Conservation (phyloP, 1,139 yeast species). For the Sugiyamaella xylanicola region DNA sequence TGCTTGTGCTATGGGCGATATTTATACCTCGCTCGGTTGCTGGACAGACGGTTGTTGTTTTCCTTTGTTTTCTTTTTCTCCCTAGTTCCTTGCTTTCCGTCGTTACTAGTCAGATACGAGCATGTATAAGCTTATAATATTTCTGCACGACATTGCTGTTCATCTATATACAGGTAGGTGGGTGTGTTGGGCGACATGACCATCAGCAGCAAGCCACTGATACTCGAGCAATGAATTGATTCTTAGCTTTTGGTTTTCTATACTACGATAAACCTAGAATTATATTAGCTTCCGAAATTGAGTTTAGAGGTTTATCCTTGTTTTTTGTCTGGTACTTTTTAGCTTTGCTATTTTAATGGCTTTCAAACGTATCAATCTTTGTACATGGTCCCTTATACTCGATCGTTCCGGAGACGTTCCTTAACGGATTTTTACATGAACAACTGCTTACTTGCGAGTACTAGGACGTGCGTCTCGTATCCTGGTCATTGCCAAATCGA, state of each 20-base stretch:
- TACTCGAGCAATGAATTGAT: no score
- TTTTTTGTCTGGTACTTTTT: neutral
- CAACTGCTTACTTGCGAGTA: neutral
- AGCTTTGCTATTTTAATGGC: neutral
- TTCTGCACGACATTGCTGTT: neutral
- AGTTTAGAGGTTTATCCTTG: neutral
- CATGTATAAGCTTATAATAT: neutral
- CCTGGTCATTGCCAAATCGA: neutral
- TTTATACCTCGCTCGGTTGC: neutral
- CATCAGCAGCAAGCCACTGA: neutral
- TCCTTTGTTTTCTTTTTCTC: neutral
- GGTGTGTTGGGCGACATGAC: no score
- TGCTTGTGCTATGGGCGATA: neutral
- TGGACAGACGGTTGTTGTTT: neutral
- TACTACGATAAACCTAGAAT: neutral
- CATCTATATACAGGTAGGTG: neutral
- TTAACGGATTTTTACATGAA: no score
- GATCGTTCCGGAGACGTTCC: neutral
- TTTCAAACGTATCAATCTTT: neutral
- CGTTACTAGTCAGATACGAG: neutral
- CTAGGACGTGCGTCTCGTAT: conserved; percentile 8
- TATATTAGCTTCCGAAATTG: neutral
- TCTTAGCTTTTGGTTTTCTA: no score
- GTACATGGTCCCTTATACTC: neutral
- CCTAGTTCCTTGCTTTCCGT: neutral